Base-by-base conservation (phyloP, 2,329 filamentous ascomycete species). In the Coniella lustricola region DNA sequence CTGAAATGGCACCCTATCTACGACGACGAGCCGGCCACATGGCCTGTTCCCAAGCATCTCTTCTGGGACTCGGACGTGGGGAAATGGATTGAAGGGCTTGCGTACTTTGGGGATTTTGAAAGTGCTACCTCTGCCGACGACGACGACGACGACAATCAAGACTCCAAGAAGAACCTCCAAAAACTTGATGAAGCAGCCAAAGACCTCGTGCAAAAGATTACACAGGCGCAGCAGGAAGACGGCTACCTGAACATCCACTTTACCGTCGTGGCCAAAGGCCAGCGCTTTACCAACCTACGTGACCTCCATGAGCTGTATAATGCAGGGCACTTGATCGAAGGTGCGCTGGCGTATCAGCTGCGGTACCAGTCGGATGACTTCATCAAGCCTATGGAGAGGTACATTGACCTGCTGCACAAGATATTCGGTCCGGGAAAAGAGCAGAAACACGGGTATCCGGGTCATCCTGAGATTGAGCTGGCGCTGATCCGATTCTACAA, bases 271-370 rank as follows among this genome's bases (percentile, higher is more conserved):
- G 75, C 76, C 20, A 76, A 75, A 0, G 68, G 64, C 0, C 72
- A 74, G 46, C 60, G 78, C 9, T 82, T 77, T 64, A 71, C 73
- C 0, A 82, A 83, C 54, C 52, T 83, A 7, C 61, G 76, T 40
- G 79, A 84, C 60, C 70, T 81, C 62, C 78, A 82, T 62, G 79
- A 82, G 60, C 60, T 83, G 64, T 81, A 81, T 57, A 81, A 81
- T 53, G 73, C 72, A 10, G 78, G 79, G 0, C 79, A 84, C 59
- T 61, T 83, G 9, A 79, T 82, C 36, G 79, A 83, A 59, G 79
- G 72, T 1, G 77, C 77, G 2, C 60, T 82, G 3, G 76, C 77
- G 0, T 76, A 82, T 50, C 61, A 69, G n/a, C 61, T 72, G 3
- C 67, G 73, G 29, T 79, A 75, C 55, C 63, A 69, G 21, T 78